Conservation (phyloP, 257 asterid genomes). For the Primulina tabacum region DNA sequence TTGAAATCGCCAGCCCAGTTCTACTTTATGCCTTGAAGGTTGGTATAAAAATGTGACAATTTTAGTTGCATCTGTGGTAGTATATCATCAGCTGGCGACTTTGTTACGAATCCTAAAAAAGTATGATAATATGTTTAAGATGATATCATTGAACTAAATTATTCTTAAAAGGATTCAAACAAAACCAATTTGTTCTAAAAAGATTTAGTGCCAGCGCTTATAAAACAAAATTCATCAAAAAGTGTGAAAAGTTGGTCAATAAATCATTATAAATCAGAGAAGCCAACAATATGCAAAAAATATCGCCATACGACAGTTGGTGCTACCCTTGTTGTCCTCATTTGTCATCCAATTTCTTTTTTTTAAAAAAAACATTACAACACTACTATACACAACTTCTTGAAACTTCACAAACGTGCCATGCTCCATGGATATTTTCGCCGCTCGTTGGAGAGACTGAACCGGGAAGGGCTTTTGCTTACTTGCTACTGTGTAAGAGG, state of each 20-base stretch:
- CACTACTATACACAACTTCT: background rate
- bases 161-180: too few relatives aligned
- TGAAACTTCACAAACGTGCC: background rate
- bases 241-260: background rate
- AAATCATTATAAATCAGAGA: background rate
- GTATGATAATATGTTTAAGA: too few relatives aligned
- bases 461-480: background rate
- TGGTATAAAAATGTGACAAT: too few relatives aligned
- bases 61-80: too few relatives aligned
- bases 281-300: background rate
- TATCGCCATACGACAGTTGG: background rate
- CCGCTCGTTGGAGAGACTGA: background rate
- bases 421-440: background rate
- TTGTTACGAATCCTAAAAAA: background rate
- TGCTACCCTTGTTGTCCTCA: background rate
- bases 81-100: background rate
- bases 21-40: too few relatives aligned
- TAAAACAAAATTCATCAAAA: background rate
- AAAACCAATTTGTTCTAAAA: too few relatives aligned
- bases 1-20: too few relatives aligned
- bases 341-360: background rate
- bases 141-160: too few relatives aligned
- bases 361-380: too few relatives aligned
- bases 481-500: slow-evolving; percentile 66
- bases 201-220: too few relatives aligned